Conservation (phyloP, 169 alveolate genomes). For the Plasmodium vivax region DNA sequence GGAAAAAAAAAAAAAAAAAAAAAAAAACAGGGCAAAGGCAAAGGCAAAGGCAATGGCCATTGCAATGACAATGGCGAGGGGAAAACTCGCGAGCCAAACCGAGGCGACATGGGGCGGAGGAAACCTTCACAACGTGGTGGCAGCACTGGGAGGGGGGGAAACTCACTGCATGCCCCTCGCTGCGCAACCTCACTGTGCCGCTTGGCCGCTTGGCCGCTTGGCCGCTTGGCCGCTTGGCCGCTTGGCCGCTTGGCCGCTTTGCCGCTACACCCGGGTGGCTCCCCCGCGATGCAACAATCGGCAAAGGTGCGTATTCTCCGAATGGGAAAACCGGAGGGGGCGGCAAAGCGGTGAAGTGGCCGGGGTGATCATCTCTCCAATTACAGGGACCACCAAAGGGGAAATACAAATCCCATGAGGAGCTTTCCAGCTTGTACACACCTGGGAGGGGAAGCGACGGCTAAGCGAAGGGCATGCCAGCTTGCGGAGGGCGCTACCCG, state of each 20-base stretch:
- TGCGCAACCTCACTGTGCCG: background rate
- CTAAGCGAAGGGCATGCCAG: background rate
- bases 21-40: no score
- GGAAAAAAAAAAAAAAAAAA: background rate
- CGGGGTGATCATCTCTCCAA: background rate
- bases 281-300: background rate
- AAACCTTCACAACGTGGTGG: no score
- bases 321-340: background rate
- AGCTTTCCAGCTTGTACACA: background rate
- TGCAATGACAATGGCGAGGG: no score
- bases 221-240: background rate
- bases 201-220: background rate
- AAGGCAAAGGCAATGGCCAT: no score
- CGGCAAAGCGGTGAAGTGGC: background rate
- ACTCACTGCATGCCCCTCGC: no score
- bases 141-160: background rate
- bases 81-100: no score
- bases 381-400: background rate
- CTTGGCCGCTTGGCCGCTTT: background rate
- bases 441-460: background rate
- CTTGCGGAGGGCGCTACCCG: background rate
- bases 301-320: background rate
- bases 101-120: no score
- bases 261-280: background rate
- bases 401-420: background rate